These are phyloP conservation scores for Nicotiana sylvestris DNA, from an alignment of 257 asterid genomes.

Conservation along the genomic window DNA sequence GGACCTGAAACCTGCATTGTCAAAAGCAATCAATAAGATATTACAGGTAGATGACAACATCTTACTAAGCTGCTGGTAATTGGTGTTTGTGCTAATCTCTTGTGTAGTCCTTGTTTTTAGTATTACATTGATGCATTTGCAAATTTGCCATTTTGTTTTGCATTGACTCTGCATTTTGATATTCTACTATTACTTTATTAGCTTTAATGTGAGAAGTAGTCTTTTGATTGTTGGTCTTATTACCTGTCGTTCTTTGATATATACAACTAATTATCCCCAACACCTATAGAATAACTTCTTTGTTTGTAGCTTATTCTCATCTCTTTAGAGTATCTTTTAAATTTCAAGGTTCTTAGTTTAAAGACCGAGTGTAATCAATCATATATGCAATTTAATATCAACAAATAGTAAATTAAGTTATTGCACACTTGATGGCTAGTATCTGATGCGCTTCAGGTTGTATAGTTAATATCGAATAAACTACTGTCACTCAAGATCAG, in stretches of 20 bases:
- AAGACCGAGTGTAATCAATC: neutral
- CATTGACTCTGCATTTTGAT: neutral
- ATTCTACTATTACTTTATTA: neutral
- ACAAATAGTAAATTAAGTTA: neutral
- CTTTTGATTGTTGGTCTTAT: neutral
- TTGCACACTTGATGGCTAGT: neutral
- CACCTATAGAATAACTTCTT: neutral
- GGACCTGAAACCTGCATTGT: slow-evolving; percentile 80
- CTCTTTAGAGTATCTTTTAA: neutral
- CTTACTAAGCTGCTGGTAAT: neutral
- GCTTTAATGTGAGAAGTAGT: neutral
- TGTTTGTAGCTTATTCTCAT: neutral
- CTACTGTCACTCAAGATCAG: neutral
- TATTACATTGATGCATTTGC: neutral
- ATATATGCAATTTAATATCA: neutral
- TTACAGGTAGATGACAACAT: slow-evolving; percentile 45
- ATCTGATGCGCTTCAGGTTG: neutral
- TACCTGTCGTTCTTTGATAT: neutral
- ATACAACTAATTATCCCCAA: neutral
- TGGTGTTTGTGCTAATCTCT: neutral
- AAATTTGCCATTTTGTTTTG: neutral
- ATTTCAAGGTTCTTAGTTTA: neutral
- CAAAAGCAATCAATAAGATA: slow-evolving; percentile 67
- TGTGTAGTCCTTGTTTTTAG: neutral
- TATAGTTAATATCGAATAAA: neutral